Evolutionary conservation across 768 basidiomycete genomes (phyloP), one percentile per base, ranked within the genome.

Genomic region (Chalciporus piperatus): DNA sequence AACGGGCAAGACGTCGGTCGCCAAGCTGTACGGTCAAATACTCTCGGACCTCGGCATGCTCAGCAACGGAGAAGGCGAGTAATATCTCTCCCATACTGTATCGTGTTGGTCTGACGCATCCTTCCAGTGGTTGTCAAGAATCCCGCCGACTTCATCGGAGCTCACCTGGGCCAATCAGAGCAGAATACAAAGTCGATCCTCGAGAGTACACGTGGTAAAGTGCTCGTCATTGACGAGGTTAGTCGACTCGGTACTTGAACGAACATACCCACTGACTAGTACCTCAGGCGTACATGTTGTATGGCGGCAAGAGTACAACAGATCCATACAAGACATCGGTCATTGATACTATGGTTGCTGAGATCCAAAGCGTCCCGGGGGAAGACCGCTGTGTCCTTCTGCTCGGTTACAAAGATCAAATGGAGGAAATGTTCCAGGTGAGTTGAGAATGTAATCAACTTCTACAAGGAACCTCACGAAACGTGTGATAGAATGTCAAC

Each of bases 341-440:
- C 37, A 83, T 88, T 42, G 87, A 88, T 56, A 86, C 86, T 2
- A 79, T 88, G 39, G 85, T 88, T 0, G 85, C 86, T 0, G 87
- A 88, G 63, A 79, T 88, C 3, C 87, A 88, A 59, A 84, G 77
- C 47, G 75, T 76, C 0, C 82, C 83, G 0, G 85, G 86, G 0
- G 86, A 88, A 54, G 87, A 88, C 59, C 76, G 85, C 3, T 85
- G 83, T 47, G 82, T 88, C 1, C 70, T 88, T 28, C 62, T 88
- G 23, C 61, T 85, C 2, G 86, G 86, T 8, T 88, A 88, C 63
- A 79, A 81, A 50, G 72, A 79, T 1, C 73, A 87, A 58, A 87
- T 88, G 77, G 63, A 69, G 23, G 81, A 87, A 19, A 88, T 89
- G 87, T 88, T 89, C 64, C 83, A 85, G 72, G 86, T 86, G 60